Evolutionary conservation across 257 asterid species (phyloP).

Genomic region (Solanum neorickii): DNA sequence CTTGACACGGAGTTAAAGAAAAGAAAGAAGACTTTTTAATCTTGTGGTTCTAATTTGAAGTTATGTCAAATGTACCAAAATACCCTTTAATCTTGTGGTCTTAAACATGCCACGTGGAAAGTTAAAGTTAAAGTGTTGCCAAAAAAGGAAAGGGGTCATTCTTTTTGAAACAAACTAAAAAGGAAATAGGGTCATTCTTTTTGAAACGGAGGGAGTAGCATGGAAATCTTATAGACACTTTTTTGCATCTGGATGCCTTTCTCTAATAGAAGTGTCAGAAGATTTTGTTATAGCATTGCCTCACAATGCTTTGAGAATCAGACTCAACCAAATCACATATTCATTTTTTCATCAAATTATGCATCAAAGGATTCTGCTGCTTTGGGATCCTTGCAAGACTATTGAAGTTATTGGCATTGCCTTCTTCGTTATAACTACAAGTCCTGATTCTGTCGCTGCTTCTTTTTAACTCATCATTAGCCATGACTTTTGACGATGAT

Average conservation of each 20-base stretch:
- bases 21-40: too few relatives aligned
- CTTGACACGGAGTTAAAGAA: too few relatives aligned
- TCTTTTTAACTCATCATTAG: background rate
- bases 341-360: background rate
- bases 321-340: background rate
- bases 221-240: background rate
- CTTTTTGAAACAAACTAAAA: too few relatives aligned
- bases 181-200: too few relatives aligned
- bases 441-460: background rate
- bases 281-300: background rate
- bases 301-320: background rate
- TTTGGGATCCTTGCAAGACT: background rate
- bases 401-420: background rate
- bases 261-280: background rate
- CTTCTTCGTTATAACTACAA: background rate
- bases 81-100: background rate
- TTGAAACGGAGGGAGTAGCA: background rate
- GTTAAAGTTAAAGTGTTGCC: too few relatives aligned
- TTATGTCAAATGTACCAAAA: too few relatives aligned
- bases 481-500: background rate
- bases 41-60: too few relatives aligned
- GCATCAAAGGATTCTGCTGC: background rate
- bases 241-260: background rate
- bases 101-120: too few relatives aligned
- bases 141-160: too few relatives aligned